These are phyloP conservation scores for Acmispon strigosus DNA, from an alignment of 306 rosid species.

Conservation along the genomic window DNA sequence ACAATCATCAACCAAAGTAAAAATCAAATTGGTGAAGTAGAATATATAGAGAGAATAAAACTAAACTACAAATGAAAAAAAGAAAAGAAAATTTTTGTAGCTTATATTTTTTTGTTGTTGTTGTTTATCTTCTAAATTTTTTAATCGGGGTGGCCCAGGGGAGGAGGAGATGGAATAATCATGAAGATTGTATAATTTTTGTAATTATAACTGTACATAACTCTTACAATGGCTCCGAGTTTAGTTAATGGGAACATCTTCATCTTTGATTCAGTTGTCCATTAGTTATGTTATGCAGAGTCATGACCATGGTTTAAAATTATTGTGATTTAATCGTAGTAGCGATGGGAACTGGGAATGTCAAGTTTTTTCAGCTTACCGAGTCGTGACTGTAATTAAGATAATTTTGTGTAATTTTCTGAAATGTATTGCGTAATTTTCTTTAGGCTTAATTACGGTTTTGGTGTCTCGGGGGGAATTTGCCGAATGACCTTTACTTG, in stretches of 20 bases:
- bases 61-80: background rate
- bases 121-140: constrained; percentile 5
- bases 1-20: background rate
- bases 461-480: no score
- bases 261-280: background rate
- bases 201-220: constrained; percentile 35
- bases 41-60: background rate
- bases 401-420: no score
- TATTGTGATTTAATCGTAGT: no score
- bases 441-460: no score
- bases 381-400: no score
- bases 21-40: background rate
- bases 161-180: constrained; percentile 1
- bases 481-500: no score
- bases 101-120: background rate
- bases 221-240: constrained; percentile 7
- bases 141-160: background rate
- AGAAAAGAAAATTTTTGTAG: constrained; percentile 22
- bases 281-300: background rate
- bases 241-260: background rate
- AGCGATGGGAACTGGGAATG: no score
- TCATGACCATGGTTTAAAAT: no score
- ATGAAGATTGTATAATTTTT: background rate
- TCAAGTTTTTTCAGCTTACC: no score
- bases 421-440: no score